A percentile compares a stretch with the other conserved stretches of the same genome.
phyloP scores from a whole-genome alignment of 2,329 filamentous ascomycete species.

The Fusarium caatingaense region DNA sequence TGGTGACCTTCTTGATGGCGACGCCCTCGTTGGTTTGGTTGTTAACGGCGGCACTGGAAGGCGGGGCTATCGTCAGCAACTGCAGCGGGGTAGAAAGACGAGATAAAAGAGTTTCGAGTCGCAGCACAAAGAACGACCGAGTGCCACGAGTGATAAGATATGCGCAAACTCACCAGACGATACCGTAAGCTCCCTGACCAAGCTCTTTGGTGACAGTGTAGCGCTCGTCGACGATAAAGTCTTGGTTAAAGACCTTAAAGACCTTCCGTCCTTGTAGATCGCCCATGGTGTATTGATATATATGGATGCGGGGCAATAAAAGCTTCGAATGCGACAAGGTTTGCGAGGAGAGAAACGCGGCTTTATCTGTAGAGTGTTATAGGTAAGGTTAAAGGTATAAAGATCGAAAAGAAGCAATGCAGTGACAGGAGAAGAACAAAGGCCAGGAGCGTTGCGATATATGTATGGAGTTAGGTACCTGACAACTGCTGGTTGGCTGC shows the following conservation, averaged over 20 bases:
- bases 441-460: slow-evolving; percentile 42
- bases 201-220: slow-evolving; percentile 99
- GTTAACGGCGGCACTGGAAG: slow-evolving; percentile 86
- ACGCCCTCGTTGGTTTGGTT: slow-evolving; percentile 91
- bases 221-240: slow-evolving; percentile 97
- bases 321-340: slow-evolving; percentile 26
- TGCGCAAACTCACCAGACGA: slow-evolving; percentile 82
- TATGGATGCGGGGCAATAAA: slow-evolving; percentile 31
- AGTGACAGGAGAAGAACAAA: slow-evolving; percentile 18
- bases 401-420: slow-evolving; percentile 13
- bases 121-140: slow-evolving; percentile 14
- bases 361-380: not conserved
- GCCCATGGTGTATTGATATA: slow-evolving; percentile 48
- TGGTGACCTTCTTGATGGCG: slow-evolving; percentile 99
- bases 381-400: not conserved
- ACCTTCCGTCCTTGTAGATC: slow-evolving; percentile 76
- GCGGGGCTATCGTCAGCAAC: slow-evolving; percentile 46
- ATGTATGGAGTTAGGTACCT: slow-evolving; percentile 36
- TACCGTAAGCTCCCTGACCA: slow-evolving; percentile 97
- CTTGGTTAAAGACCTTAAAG: slow-evolving; percentile 99
- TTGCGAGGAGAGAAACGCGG: slow-evolving; percentile 1
- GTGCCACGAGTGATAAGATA: slow-evolving; percentile 1
- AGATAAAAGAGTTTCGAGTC: slow-evolving; percentile 22
- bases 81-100: slow-evolving; percentile 45
- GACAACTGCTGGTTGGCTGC: slow-evolving; percentile 36